Conservation (phyloP, 257 asterid species). For the Vinca minor region DNA sequence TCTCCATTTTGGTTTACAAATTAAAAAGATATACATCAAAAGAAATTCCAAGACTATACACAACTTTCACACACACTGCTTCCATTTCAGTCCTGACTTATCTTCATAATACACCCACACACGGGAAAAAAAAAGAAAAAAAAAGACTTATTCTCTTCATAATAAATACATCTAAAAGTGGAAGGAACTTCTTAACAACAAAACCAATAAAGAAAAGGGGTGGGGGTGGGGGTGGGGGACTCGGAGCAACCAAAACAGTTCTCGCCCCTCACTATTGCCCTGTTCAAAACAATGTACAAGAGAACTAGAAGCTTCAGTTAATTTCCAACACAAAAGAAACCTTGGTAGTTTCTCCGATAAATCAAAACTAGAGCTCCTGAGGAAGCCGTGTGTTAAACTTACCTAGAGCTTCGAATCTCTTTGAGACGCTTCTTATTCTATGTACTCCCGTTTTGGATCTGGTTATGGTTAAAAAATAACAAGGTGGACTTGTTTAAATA, state of each 20-base stretch:
- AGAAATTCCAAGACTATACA: neutral
- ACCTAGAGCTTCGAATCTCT: neutral
- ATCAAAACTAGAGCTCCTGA: conserved; percentile 1
- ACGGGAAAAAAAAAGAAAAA: no score
- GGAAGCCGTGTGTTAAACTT: neutral
- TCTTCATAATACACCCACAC: no score
- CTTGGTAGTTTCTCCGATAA: neutral
- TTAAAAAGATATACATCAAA: neutral
- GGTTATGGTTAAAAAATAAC: no score
- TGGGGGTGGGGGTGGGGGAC: neutral
- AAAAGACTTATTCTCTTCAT: no score
- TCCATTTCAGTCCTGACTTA: neutral
- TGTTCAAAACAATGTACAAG: conserved; percentile 4
- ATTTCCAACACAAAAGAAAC: neutral
- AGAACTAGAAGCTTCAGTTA: neutral
- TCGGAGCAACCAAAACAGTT: conserved; percentile 14
- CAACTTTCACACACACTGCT: neutral
- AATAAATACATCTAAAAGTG: neutral
- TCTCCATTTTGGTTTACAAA: no score
- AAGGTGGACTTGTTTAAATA: neutral
- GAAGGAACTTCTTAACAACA: neutral
- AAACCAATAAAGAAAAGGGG: no score
- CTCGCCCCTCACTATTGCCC: conserved; percentile 10
- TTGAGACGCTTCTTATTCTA: neutral
- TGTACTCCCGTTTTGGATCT: neutral